These are phyloP conservation scores for Nothophytophthora sp. DNA, from an alignment of 352 stramenopile species.

Conservation along the genomic window DNA sequence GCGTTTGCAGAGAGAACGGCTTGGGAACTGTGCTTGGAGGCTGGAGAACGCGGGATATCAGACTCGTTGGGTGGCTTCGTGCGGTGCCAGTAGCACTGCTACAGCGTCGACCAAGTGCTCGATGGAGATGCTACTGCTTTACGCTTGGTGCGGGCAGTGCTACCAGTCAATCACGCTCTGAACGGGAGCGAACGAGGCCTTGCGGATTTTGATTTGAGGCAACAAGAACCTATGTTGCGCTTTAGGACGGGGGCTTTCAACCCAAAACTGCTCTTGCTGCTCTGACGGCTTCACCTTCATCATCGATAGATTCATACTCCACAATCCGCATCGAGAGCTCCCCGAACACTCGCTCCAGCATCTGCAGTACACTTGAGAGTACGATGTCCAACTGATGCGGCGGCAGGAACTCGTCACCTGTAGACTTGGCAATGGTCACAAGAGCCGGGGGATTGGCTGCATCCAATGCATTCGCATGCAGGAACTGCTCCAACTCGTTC, in stretches of 20 bases:
- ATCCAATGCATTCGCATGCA: conserved; percentile 20
- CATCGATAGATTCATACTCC: conserved; percentile 47
- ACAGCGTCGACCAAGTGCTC: conserved; percentile 30
- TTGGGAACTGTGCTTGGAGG: conserved; percentile 46
- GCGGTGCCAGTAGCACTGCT: conserved; percentile 25
- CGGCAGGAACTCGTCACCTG: conserved; percentile 71
- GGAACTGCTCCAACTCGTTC: conserved; percentile 31
- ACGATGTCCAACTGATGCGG: conserved; percentile 58
- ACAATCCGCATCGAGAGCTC: conserved; percentile 36
- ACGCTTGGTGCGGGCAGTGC: conserved; percentile 52
- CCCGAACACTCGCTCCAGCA: conserved; percentile 43
- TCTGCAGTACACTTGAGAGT: conserved; percentile 40
- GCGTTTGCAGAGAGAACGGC: conserved; percentile 15
- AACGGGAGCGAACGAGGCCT: conserved; percentile 7
- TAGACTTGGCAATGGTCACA: conserved; percentile 86
- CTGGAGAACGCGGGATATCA: conserved; percentile 38
- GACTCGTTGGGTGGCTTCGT: conserved; percentile 42
- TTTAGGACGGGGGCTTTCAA: no score
- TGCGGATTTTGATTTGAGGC: conserved; percentile 4
- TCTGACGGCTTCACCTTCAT: conserved; percentile 4
- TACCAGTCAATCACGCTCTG: conserved; percentile 56
- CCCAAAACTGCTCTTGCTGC: no score
- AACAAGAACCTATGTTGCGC: no score
- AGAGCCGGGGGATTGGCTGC: conserved; percentile 41
- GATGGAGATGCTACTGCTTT: conserved; percentile 45